Conservation (phyloP, 2,329 filamentous ascomycete species). For the Colletotrichum musae region DNA sequence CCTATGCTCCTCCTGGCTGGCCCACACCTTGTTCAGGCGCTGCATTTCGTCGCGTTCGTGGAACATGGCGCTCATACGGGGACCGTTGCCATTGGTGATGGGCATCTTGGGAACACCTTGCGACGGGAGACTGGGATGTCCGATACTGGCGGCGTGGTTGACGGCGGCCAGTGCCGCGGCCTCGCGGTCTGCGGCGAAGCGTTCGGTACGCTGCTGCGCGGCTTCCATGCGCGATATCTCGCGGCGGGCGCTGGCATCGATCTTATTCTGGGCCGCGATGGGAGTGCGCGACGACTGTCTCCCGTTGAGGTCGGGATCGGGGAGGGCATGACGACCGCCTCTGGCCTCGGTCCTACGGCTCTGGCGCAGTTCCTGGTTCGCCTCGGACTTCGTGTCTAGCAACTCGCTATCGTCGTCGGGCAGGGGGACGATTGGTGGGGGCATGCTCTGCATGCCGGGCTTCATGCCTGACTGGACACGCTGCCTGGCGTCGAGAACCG, state of each 20-base stretch:
- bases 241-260: constrained; percentile 64
- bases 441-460: constrained; percentile 18
- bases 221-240: constrained; percentile 68
- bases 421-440: constrained; percentile 33
- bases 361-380: constrained; percentile 58
- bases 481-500: constrained; percentile 65
- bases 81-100: constrained; percentile 20
- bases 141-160: constrained; percentile 41
- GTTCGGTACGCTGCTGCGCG: constrained; percentile 65
- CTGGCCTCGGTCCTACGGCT: constrained; percentile 57
- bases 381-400: constrained; percentile 37
- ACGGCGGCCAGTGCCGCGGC: constrained; percentile 53
- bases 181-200: constrained; percentile 60
- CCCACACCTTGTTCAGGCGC: constrained; percentile 70
- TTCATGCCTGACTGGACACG: constrained; percentile 55
- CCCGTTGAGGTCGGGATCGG: constrained; percentile 51
- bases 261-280: constrained; percentile 59
- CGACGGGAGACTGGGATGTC: constrained; percentile 6
- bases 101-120: constrained; percentile 34
- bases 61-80: constrained; percentile 48
- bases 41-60: constrained; percentile 65
- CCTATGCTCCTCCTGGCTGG: constrained; percentile 64
- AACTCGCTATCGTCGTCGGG: constrained; percentile 42
- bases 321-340: constrained; percentile 50
- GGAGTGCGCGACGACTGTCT: constrained; percentile 51